Base-by-base conservation (phyloP, 164 flowering plant species). In the Magnolia sinica region DNA sequence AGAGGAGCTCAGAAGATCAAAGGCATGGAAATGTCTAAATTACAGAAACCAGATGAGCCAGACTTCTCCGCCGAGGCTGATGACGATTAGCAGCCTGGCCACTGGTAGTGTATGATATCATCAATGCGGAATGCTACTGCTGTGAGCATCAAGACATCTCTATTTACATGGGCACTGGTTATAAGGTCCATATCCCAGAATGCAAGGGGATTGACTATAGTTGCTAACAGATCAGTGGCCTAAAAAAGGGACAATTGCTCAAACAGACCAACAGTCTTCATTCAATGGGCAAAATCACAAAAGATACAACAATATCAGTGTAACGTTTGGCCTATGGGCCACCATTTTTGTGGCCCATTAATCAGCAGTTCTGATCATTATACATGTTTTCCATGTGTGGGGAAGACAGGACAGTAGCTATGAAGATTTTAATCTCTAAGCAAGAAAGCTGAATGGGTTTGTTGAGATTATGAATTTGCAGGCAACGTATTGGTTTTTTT, bases 11-110 rank as follows among this genome's bases (percentile, higher is more conserved):
- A 90, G 78, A 92, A 84, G 84, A 74, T 81, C 22, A 93, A 86
- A 75, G 83, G 79, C 72, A 81, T 78, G 69, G 88, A 83, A 73
- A 73, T 89, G 81, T 84, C 89, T 18, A 91, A 90, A 76, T 75
- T 92, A 73, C 88, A 76, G 75, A 95, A 93, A 81, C 99, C 99
- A 18, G 97, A 92, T 68, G 98, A 95, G 73, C 99, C 98, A 19
- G 97, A 95, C 77, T 95, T 95, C 81, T 89, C 91, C 22, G 80
- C 85, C 23, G 97, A 87, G 75, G 85, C 87, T 10, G 89, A 91
- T 52, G 87, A 87, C 29, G 80, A 83, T 74, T 80, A 76, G 70
- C 29, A 29, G 65, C 22, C 51, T 45, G 63, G 9, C 27, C 63
- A 19, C 24, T 14, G 52, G 64, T 64, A 64, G 51, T 16, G 52